Conservation (phyloP, 1,284 basidiomycete genomes). For the Ganoderma resinaceum region DNA sequence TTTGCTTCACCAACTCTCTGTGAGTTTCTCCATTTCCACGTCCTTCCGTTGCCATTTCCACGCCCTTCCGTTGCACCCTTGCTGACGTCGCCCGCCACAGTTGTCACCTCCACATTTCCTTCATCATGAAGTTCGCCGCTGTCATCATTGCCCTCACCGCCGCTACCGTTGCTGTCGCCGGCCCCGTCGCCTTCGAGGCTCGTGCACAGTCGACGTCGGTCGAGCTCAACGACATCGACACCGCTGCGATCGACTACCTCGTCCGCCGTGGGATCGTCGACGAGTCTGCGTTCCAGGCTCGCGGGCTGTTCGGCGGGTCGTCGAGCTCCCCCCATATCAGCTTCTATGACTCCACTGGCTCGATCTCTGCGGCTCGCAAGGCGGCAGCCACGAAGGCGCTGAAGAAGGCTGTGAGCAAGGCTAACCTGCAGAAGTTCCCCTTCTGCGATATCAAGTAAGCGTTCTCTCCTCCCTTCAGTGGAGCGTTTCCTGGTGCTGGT, state of each 20-base stretch:
- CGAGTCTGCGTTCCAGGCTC: not conserved
- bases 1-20: slow-evolving; percentile 1
- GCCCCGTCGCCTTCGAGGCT: not conserved
- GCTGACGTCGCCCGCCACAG: not conserved
- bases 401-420: not conserved
- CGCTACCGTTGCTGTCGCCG: not conserved
- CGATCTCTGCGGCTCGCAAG: not conserved
- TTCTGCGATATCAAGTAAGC: too few species aligned
- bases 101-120: not conserved
- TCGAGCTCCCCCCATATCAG: not conserved
- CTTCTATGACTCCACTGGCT: not conserved
- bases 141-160: not conserved
- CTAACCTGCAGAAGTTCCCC: not conserved
- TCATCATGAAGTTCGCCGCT: slow-evolving; percentile 3
- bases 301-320: not conserved
- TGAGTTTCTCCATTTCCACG: not conserved
- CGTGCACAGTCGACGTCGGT: not conserved
- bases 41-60: not conserved
- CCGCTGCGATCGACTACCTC: not conserved
- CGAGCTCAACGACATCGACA: slow-evolving; percentile 2
- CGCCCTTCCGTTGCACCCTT: not conserved
- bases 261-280: not conserved
- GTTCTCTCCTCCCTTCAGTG: not conserved
- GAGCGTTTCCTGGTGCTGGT: not conserved
- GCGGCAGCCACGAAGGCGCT: not conserved